A percentile compares a stretch with the other conserved stretches of the same genome.
These are phyloP conservation scores for Avicennia marina DNA, from an alignment of 257 asterid species.

Conservation along the genomic window DNA sequence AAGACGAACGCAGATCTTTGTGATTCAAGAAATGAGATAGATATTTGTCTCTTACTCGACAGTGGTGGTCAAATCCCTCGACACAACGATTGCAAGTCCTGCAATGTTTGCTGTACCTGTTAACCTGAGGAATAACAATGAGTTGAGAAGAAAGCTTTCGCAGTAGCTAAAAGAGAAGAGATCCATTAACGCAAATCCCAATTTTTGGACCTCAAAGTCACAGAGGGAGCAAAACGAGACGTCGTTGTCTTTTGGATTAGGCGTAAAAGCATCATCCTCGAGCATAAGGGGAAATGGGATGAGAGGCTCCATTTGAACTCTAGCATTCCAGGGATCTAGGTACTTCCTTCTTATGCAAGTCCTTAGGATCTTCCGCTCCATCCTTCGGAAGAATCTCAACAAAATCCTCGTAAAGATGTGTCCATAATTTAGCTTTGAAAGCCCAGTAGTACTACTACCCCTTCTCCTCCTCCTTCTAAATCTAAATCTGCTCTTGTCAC, in stretches of 20 bases:
- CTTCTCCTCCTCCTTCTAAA: slow-evolving; percentile 52
- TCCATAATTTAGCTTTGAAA: slow-evolving; percentile 40
- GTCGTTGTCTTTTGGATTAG: slow-evolving; percentile 53
- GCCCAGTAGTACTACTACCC: slow-evolving; percentile 3
- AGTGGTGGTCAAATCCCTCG: slow-evolving; percentile 98
- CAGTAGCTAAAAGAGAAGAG: slow-evolving; percentile 1
- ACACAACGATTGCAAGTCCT: slow-evolving; percentile 95
- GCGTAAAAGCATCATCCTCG: slow-evolving; percentile 55
- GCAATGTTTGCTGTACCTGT: slow-evolving; percentile 93
- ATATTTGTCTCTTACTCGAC: slow-evolving; percentile 59
- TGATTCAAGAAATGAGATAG: slow-evolving; percentile 2
- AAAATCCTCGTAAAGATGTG: slow-evolving; percentile 42
- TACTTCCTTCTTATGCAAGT: slow-evolving; percentile 84
- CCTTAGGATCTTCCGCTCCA: slow-evolving; percentile 71
- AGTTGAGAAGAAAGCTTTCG: not conserved
- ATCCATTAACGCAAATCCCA: not conserved
- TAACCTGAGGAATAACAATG: slow-evolving; percentile 48
- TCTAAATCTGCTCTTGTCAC: slow-evolving; percentile 66
- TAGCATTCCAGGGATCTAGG: slow-evolving; percentile 58
- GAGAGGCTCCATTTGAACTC: slow-evolving; percentile 55
- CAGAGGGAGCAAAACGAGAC: slow-evolving; percentile 84
- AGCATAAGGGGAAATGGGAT: slow-evolving; percentile 64
- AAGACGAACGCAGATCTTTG: not conserved
- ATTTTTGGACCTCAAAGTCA: slow-evolving; percentile 64
- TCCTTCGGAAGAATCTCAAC: slow-evolving; percentile 53